Evolutionary conservation across 495 filamentous ascomycete genomes (phyloP).

Genomic region (Neurospora intermedia): DNA sequence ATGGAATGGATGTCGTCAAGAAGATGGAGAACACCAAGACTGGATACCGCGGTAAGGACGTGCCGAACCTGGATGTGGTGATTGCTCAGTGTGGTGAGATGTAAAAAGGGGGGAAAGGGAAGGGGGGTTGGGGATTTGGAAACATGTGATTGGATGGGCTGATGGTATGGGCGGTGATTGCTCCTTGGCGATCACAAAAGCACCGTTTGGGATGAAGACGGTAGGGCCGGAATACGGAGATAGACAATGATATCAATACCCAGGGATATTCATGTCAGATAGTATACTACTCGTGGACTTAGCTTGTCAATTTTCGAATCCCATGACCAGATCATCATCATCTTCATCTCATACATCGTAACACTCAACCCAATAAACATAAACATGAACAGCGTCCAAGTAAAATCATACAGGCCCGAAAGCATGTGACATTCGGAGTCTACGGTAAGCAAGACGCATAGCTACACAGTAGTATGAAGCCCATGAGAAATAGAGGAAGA

Average conservation of each 20-base stretch:
- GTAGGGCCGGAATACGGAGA: neutral
- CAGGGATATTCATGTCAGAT: no score
- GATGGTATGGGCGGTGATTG: neutral
- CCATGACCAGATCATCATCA: neutral
- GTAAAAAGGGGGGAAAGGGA: constrained; percentile 31
- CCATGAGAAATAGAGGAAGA: neutral
- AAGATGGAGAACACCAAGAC: constrained; percentile 90
- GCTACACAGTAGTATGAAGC: neutral
- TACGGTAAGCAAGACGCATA: neutral
- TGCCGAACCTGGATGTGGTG: constrained; percentile 75
- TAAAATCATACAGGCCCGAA: neutral
- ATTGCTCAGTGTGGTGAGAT: constrained; percentile 86
- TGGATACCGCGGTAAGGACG: constrained; percentile 55
- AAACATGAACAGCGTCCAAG: neutral
- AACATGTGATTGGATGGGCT: neutral
- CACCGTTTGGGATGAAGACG: neutral
- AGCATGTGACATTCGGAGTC: neutral
- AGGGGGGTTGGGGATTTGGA: neutral
- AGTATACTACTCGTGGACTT: neutral
- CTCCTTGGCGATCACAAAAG: no score
- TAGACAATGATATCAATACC: neutral
- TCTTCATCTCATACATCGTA: neutral
- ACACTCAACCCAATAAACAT: neutral
- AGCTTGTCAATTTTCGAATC: neutral
- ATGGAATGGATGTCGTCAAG: constrained; percentile 74